Evolutionary conservation across 345 rosid species (phyloP).

Genomic region (Bretschneidera sinensis): DNA sequence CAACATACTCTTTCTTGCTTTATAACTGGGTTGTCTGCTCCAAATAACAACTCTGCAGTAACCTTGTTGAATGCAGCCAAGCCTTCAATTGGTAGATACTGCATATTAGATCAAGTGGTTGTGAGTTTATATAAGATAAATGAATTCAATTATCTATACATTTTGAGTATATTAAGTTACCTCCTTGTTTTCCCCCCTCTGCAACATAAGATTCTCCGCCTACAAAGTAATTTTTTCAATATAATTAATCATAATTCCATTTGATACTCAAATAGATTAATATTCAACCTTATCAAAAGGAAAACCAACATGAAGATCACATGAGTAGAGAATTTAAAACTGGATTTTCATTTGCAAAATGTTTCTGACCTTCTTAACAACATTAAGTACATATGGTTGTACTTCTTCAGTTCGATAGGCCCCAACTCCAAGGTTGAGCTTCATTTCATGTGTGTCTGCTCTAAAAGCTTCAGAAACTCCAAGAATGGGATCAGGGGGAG

Average conservation of each 20-base stretch:
- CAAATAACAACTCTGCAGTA: slow-evolving; percentile 85
- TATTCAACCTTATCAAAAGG: background rate
- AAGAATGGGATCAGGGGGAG: slow-evolving; percentile 97
- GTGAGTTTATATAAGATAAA: slow-evolving; percentile 1
- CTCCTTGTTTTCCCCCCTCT: slow-evolving; percentile 94
- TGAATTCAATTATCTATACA: slow-evolving; percentile 2
- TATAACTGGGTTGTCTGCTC: slow-evolving; percentile 71
- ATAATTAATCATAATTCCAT: slow-evolving; percentile 8
- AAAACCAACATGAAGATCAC: background rate
- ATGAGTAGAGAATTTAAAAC: background rate
- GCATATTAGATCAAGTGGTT: slow-evolving; percentile 20
- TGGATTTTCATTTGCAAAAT: slow-evolving; percentile 2
- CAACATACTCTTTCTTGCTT: slow-evolving; percentile 66
- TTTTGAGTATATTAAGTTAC: slow-evolving; percentile 32
- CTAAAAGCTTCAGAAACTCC: slow-evolving; percentile 95
- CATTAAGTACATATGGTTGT: slow-evolving; percentile 90
- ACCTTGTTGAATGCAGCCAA: slow-evolving; percentile 85
- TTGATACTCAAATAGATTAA: slow-evolving; percentile 2
- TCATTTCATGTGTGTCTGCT: slow-evolving; percentile 69
- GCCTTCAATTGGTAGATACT: slow-evolving; percentile 99
- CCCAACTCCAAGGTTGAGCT: slow-evolving; percentile 98
- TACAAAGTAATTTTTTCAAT: slow-evolving; percentile 20
- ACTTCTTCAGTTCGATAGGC: slow-evolving; percentile 94
- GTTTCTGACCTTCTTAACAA: slow-evolving; percentile 76
- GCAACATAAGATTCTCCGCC: slow-evolving; percentile 91